phyloP scores from a whole-genome alignment of 805 yeast genomes.

The Zygosaccharomyces rouxii region DNA sequence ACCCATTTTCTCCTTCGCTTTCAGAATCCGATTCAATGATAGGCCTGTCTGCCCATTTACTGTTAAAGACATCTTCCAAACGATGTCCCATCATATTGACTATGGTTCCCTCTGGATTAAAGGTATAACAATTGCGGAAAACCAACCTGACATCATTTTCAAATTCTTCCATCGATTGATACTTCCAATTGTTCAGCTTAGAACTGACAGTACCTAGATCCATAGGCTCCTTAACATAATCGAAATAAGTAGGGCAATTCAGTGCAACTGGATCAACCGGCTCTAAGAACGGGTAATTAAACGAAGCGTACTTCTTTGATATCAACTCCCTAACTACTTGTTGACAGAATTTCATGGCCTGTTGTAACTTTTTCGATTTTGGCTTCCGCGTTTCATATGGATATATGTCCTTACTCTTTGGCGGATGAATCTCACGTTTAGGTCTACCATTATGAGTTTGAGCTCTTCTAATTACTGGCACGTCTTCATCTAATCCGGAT shows the following conservation, averaged over 20 bases:
- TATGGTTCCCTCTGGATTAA: conserved; percentile 96
- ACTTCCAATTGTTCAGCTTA: conserved; percentile 79
- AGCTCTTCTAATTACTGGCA: conserved; percentile 62
- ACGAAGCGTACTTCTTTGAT: conserved; percentile 76
- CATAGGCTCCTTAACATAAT: conserved; percentile 89
- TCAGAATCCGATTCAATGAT: conserved; percentile 51
- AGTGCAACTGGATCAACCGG: conserved; percentile 96
- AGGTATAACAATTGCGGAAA: conserved; percentile 82
- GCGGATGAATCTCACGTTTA: conserved; percentile 94
- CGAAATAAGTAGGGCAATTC: conserved; percentile 85
- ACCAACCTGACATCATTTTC: conserved; percentile 78
- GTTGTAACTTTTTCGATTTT: conserved; percentile 82
- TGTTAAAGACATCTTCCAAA: conserved; percentile 78
- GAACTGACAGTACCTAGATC: conserved; percentile 81
- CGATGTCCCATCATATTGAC: conserved; percentile 94
- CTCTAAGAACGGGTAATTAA: conserved; percentile 83
- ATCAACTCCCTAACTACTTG: conserved; percentile 75
- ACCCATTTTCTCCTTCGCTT: conserved; percentile 40
- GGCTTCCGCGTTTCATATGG: conserved; percentile 77
- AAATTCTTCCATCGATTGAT: conserved; percentile 84
- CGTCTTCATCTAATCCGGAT: conserved; percentile 29
- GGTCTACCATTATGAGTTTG: conserved; percentile 79
- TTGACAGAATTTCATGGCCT: conserved; percentile 82
- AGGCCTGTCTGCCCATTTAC: conserved; percentile 85
- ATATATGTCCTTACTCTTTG: conserved; percentile 80